Evolutionary conservation across 75 land plant species (phyloP), one percentile per base, ranked within the genome.

Genomic region (Picea sitchensis): DNA sequence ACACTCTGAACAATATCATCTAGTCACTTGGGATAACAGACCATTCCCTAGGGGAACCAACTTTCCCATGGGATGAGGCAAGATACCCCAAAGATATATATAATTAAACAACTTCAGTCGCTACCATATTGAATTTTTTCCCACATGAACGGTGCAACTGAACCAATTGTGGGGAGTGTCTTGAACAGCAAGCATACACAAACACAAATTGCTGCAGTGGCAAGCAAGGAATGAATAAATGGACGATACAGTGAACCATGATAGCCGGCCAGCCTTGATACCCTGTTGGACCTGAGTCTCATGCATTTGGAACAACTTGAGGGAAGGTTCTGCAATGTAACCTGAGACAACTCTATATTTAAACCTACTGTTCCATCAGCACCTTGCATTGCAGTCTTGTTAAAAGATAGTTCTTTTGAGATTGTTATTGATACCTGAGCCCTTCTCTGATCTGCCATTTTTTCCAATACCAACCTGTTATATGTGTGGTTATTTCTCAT

Each of bases 151-250:
- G 74, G 74, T 9, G 74, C 51, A 71, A 44, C 51, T 44, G 74
- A 71, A 41, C 18, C n/a, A n/a, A 71, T 20, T 44, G 23, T 71
- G 8, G 74, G 74, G 51, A 47, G 74, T 71, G 51, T 47, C 54
- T 71, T 71, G 81, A 76, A 65, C 62, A 81, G 51, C 61, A 87
- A 63, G 65, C 88, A 86, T 59, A 87, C 88, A 76, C 85, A 86
- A 14, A 86, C 88, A 78, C 88, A 87, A 14, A 87, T 69, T n/a
- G 86, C 62, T 32, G 87, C 88, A 11, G 78, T 77, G 32, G 86
- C 78, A 62, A 87, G 80, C 78, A 87, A 34, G 32, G 85, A 81
- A 64, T 76, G 59, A 30, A 87, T 2, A 69, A 87, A 84, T 32
- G 88, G 81, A 71, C 83, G 74, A 77, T 80, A 77, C 56, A 59